Base-by-base conservation (phyloP, 805 yeast genomes). In the Tetrapisispora fleetii region DNA sequence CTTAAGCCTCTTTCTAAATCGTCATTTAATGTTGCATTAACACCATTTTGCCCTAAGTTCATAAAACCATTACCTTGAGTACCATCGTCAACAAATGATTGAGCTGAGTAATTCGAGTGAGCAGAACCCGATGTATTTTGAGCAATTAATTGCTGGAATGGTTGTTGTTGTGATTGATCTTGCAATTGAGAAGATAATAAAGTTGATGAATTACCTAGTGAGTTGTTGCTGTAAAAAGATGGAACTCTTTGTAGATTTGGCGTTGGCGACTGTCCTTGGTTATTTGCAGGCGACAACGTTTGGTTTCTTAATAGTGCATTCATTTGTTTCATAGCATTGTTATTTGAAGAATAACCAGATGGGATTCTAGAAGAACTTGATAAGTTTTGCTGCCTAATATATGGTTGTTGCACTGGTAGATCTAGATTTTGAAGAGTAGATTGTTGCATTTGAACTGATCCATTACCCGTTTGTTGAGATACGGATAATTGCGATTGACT, bases 81-180 rank as follows among this genome's bases (percentile, higher is more conserved):
- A 35, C 13, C 32, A 27, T 55, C 62, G 37, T 60, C 65, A 47
- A 57, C 62, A 42, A 49, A 58, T 8, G 69, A 64, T 27, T 64
- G 67, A 18, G 57, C 41, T 2, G 68, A 64, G 35, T 57, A 60
- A 44, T 62, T 62, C 1, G 70, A 64, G 38, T 65, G 68, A 4
- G 62, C 52, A 2, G 67, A 63, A 4, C 68, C 67, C 44, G 62
- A 58, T 4, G 69, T 65, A 41, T 64, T 57, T 48, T 66, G 69
- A 7, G 67, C 60, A 19, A 50, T 50, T 37, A 60, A 48, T 37
- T 41, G 52, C 43, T 42, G 53, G 22, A 28, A 54, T 33, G 45
- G 46, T 46, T 39, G 45, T 46, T 39, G 45, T n/a, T 45, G 45
- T 28, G 44, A 47, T 37, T 52, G 57, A 8, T 47, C 53, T 39